Evolutionary conservation across 2,329 filamentous ascomycete genomes (phyloP), one percentile per base, ranked within the genome.

Genomic region (Cercospora nicotianae): DNA sequence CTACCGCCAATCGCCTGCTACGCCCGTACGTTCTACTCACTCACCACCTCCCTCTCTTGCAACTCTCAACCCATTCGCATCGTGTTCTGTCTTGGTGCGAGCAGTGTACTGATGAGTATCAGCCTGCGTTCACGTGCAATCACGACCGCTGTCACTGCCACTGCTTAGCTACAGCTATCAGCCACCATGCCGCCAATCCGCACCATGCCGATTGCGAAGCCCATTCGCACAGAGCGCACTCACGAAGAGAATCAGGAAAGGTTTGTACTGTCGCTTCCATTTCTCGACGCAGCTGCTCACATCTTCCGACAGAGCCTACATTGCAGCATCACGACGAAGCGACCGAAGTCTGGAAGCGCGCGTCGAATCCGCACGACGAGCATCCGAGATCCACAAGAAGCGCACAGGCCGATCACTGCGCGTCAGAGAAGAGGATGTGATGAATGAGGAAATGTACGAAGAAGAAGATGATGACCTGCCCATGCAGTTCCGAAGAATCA

Each of bases 381-480:
- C 94, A 5, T 97, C 94, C n/a, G 89, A 93, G 75, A 92, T 97
- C 42, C 94, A 97, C 84, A 93, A 93, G 82, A 87, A 90, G 78
- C 89, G 93, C 18, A 97, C 94, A 0, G 94, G 94, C 45, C 91
- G 93, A 73, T 88, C 87, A 2, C 85, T 97, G 68, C 89, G 89
- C 73, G 91, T 97, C 67, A 93, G 90, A 28, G 91, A 94, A 79
- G 87, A 95, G 75, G 93, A 95, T 80, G 93, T 97, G 12, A 83
- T 91, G 73, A 93, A 92, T 70, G 94, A 97, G 78, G 93, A 96
- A 78, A 96, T 97, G 92, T 97, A 97, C 77, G 93, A 97, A 76
- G 94, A 97, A 79, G 92, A 96, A 76, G 93, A 96, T 63, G 92
- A 96, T 73, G 91, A 94, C 66, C 77, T 92, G 26, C 89, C 90